Evolutionary conservation across 164 flowering plant genomes (phyloP).

Genomic region (Warburgia ugandensis): DNA sequence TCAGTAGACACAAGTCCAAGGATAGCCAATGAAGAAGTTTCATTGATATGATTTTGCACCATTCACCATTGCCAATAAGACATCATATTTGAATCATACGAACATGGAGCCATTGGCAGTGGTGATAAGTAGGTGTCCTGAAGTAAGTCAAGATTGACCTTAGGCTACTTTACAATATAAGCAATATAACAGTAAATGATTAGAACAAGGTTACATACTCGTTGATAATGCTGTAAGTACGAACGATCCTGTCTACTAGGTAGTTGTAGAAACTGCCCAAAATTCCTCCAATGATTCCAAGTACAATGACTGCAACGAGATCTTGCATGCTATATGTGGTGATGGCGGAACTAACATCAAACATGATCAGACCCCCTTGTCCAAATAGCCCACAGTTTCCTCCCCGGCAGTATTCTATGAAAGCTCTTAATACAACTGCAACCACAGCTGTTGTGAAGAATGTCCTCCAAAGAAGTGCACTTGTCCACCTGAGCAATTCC

Average conservation of each 20-base stretch:
- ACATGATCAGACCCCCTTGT: conserved; percentile 90
- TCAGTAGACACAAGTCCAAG: too few relatives aligned
- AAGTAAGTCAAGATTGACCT: too few relatives aligned
- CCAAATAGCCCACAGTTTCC: conserved; percentile 89
- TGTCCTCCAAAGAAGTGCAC: conserved; percentile 96
- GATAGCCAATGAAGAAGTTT: too few relatives aligned
- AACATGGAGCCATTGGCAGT: too few relatives aligned
- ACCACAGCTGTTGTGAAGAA: conserved; percentile 92
- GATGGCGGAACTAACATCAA: conserved; percentile 52
- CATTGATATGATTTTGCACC: too few relatives aligned
- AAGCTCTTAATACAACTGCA: conserved; percentile 61
- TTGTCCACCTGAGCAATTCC: conserved; percentile 69
- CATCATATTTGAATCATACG: too few relatives aligned
- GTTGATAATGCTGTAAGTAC: conserved; percentile 67
- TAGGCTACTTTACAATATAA: not conserved
- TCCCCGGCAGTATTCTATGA: conserved; percentile 59
- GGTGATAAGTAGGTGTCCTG: too few relatives aligned
- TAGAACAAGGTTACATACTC: conserved; percentile 39
- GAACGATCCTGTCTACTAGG: conserved; percentile 75
- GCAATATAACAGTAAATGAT: not conserved
- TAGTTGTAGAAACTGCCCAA: conserved; percentile 83
- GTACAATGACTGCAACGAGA: conserved; percentile 52
- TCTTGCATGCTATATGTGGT: conserved; percentile 43
- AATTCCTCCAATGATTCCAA: conserved; percentile 80
- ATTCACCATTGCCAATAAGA: too few relatives aligned